These are phyloP conservation scores for Gracilaria caudata DNA, from an alignment of 23 red algal genomes.

Conservation along the genomic window DNA sequence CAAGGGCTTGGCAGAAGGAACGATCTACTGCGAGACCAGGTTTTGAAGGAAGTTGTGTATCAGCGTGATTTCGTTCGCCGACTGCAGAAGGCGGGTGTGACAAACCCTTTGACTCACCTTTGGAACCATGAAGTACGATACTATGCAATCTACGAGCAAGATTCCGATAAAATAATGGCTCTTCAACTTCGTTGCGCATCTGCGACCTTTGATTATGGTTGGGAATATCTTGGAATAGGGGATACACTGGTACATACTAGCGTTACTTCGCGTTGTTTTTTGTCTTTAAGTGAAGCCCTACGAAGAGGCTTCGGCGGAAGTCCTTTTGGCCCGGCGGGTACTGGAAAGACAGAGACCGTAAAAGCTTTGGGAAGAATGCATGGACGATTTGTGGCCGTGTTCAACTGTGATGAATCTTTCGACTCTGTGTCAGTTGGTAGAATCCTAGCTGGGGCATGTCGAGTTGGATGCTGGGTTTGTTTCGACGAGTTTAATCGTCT, in stretches of 20 bases:
- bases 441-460: conserved; percentile 70
- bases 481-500: conserved; percentile 86
- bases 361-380: conserved; percentile 68
- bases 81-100: conserved; percentile 1
- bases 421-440: conserved; percentile 72
- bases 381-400: conserved; percentile 69
- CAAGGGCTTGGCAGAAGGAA: conserved; percentile 8
- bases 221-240: conserved; percentile 76
- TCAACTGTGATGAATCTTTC: conserved; percentile 83
- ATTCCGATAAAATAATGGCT: background rate
- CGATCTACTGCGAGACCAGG: conserved; percentile 26
- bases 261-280: conserved; percentile 61
- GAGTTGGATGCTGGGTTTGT: conserved; percentile 69
- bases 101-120: background rate
- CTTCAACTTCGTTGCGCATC: conserved; percentile 26
- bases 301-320: conserved; percentile 57
- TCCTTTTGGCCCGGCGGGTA: conserved; percentile 73
- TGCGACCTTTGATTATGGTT: conserved; percentile 54
- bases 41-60: conserved; percentile 76
- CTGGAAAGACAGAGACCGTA: conserved; percentile 81
- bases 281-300: conserved; percentile 57
- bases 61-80: conserved; percentile 48
- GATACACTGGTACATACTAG: conserved; percentile 64
- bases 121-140: conserved; percentile 56
- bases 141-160: background rate